phyloP scores from a whole-genome alignment of 768 basidiomycete genomes.

The Podaxis rugospora region DNA sequence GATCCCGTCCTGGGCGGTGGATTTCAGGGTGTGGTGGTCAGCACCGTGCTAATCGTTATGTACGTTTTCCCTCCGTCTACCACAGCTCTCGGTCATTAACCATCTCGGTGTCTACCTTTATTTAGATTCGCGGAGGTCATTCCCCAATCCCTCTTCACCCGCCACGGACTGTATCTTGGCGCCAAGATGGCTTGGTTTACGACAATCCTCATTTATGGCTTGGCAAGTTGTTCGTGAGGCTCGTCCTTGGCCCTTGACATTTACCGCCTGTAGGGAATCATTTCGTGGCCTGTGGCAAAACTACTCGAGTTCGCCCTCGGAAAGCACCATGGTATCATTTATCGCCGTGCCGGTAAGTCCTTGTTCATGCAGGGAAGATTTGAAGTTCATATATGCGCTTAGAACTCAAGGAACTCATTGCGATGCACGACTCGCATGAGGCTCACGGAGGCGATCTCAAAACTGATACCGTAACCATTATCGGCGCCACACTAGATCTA shows the following conservation, averaged over 20 bases:
- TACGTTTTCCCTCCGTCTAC: conserved; percentile 36
- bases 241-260: neutral
- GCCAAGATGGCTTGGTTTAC: conserved; percentile 81
- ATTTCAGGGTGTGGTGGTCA: conserved; percentile 70
- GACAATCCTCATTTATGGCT: conserved; percentile 57
- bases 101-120: neutral
- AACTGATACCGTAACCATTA: conserved; percentile 83
- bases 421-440: conserved; percentile 73
- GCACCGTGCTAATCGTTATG: conserved; percentile 86
- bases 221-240: conserved; percentile 40
- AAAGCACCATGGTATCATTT: conserved; percentile 87
- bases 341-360: conserved; percentile 13
- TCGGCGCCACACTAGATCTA: conserved; percentile 83
- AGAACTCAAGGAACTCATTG: conserved; percentile 88
- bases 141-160: conserved; percentile 88
- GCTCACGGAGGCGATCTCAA: conserved; percentile 83
- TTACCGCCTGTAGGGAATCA: conserved; percentile 43
- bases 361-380: neutral
- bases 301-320: conserved; percentile 75
- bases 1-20: conserved; percentile 80
- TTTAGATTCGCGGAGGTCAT: conserved; percentile 86
- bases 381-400: neutral
- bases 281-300: conserved; percentile 87
- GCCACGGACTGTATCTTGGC: conserved; percentile 84
- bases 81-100: neutral